Evolutionary conservation across 768 basidiomycete genomes (phyloP), one percentile per base, ranked within the genome.

Genomic region (Rhodotorula taiwanensis): DNA sequence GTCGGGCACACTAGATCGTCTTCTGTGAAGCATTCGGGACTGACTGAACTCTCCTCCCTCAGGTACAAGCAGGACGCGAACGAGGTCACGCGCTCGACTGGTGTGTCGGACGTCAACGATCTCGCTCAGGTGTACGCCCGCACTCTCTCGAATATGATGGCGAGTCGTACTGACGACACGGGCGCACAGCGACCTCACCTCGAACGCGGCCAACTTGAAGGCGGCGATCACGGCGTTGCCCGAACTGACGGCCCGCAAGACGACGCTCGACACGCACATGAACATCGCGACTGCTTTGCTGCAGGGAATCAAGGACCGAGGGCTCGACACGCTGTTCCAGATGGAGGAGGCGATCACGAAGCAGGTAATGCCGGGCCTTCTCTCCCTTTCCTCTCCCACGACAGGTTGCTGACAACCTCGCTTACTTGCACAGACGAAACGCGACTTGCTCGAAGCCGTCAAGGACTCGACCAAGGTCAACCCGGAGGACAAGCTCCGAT

Each of bases 181-280:
- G 21, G 59, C 18, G 21, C 18, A 33, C 84, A 80, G 93, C 55
- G 95, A 99, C 74, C 81, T 98, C 31, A 85, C 91, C 3, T 84
- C 89, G 34, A 98, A 98, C 76, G 92, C 95, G 5, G 81, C 89
- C 11, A 88, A 98, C 75, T 79, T 99, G 53, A 98, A 97, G 78
- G 90, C 91, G 0, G 95, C 95, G 13, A 95, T 99, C 73, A 98
- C 93, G 3, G 89, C 92, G 65, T 80, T 99, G 25, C 95, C 95
- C 3, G 95, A 98, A 74, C 79, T 99, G 53, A 98, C 94, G 7
- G 92, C 95, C 6, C 84, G 95, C 45, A 99, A 99, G 73, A 89
- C 91, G 36, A 93, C 89, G 2, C 82, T 99, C 30, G 95, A 99
- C 75, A 91, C 93, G 5, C 95, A 99, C 75, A 98, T 99, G 93